These are phyloP conservation scores for Pseudogymnoascus sp. DNA, from an alignment of 2,329 filamentous ascomycete species.

Conservation along the genomic window DNA sequence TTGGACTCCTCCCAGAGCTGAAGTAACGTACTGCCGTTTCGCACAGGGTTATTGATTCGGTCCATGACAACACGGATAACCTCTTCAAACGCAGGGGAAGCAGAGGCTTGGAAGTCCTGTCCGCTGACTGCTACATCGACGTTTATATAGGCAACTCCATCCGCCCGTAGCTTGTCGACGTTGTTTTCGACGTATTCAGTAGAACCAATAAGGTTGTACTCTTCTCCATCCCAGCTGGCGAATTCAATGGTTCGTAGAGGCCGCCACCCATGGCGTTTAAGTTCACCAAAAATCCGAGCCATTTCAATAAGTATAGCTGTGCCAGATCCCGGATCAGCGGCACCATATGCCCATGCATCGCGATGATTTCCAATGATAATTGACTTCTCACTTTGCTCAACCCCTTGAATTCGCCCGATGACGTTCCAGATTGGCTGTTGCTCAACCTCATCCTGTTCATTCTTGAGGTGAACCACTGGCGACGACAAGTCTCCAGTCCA, in stretches of 20 bases:
- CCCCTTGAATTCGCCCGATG: slow-evolving; percentile 72
- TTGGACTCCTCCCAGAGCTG: slow-evolving; percentile 64
- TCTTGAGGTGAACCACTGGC: slow-evolving; percentile 72
- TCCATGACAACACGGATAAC: slow-evolving; percentile 65
- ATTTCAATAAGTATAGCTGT: slow-evolving; percentile 89
- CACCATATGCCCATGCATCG: slow-evolving; percentile 85
- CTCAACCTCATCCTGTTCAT: slow-evolving; percentile 75
- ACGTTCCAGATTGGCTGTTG: slow-evolving; percentile 89
- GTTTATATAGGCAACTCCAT: slow-evolving; percentile 84
- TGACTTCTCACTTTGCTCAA: slow-evolving; percentile 73
- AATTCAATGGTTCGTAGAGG: slow-evolving; percentile 94
- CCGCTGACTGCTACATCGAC: slow-evolving; percentile 78
- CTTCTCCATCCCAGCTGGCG: slow-evolving; percentile 89
- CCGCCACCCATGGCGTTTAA: slow-evolving; percentile 71
- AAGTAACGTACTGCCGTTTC: slow-evolving; percentile 58
- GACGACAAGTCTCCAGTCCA: slow-evolving; percentile 72
- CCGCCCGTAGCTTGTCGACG: slow-evolving; percentile 58
- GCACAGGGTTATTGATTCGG: slow-evolving; percentile 62
- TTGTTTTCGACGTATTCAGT: slow-evolving; percentile 92
- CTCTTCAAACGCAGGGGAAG: slow-evolving; percentile 70
- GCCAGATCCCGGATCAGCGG: slow-evolving; percentile 75
- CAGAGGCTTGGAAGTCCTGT: slow-evolving; percentile 63
- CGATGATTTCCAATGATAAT: slow-evolving; percentile 90
- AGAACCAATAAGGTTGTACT: slow-evolving; percentile 88
- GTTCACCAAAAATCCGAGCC: slow-evolving; percentile 71